Percentiles rank a stretch among this genome's conserved stretches.
phyloP scores from a whole-genome alignment of 768 basidiomycete species.

The Calvatia gigantea region DNA sequence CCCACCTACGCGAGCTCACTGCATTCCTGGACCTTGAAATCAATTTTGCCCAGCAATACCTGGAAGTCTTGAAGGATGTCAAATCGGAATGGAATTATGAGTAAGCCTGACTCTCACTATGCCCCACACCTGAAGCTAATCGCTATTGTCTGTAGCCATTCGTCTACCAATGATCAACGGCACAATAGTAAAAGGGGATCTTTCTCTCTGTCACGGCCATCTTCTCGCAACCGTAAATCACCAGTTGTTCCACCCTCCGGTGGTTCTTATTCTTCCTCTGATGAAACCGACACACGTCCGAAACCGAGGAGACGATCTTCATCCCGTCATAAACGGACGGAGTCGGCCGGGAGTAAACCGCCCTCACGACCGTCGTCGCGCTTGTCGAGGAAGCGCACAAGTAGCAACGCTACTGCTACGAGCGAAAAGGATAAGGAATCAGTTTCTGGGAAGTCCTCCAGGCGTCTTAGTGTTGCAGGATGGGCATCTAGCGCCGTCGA shows the following conservation, averaged over 20 bases:
- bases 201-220: neutral
- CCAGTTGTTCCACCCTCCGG: conserved; percentile 16
- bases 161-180: neutral
- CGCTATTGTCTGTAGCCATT: neutral
- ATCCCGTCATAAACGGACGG: conserved; percentile 29
- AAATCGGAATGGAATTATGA: conserved; percentile 63
- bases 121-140: neutral
- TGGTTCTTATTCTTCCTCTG: conserved; percentile 31
- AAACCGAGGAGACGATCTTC: conserved; percentile 25
- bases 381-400: conserved; percentile 63
- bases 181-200: conserved; percentile 1
- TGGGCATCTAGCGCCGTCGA: conserved; percentile 70
- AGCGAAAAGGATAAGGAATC: conserved; percentile 27
- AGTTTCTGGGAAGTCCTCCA: conserved; percentile 29
- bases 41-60: conserved; percentile 69
- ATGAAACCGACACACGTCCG: conserved; percentile 22
- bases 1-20: conserved; percentile 68
- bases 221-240: neutral
- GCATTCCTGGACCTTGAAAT: conserved; percentile 70
- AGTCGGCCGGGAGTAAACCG: conserved; percentile 38
- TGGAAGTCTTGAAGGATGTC: conserved; percentile 69
- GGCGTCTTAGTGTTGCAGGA: conserved; percentile 48
- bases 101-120: conserved; percentile 34
- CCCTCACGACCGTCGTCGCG: conserved; percentile 54
- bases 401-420: conserved; percentile 43